Conservation (phyloP, 371 early-diverging fungal genomes). For the Dinochytrium kinnereticum region DNA sequence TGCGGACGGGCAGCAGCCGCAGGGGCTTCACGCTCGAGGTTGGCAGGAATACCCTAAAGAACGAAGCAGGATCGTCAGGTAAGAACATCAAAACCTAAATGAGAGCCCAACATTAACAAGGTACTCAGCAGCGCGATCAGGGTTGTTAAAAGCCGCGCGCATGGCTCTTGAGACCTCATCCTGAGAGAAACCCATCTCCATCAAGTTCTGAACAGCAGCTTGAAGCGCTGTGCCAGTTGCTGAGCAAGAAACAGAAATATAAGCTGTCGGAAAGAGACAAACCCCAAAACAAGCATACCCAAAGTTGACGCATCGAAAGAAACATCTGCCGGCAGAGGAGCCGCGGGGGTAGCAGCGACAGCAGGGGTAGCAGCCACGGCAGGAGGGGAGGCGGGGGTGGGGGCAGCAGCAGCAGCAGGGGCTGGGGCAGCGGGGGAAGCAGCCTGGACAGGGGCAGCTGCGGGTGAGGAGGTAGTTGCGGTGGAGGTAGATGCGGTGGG, state of each 20-base stretch:
- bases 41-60: conserved; percentile 19
- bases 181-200: conserved; percentile 95
- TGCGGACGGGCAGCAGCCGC: conserved; percentile 3
- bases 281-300: conserved; percentile 19
- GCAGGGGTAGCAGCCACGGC: conserved; percentile 39
- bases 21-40: neutral
- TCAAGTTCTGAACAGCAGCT: conserved; percentile 80
- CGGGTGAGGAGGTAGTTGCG: conserved; percentile 36
- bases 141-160: conserved; percentile 96
- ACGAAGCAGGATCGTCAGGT: conserved; percentile 63
- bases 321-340: conserved; percentile 38
- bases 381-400: conserved; percentile 36
- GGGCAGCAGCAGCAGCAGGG: conserved; percentile 43
- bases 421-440: conserved; percentile 42
- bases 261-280: neutral
- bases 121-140: conserved; percentile 96
- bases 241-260: too few relatives aligned
- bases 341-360: conserved; percentile 42
- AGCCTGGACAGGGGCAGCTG: conserved; percentile 36
- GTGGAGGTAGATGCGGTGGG: conserved; percentile 41
- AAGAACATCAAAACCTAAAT: conserved; percentile 13
- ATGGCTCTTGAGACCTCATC: conserved; percentile 87
- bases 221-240: conserved; percentile 60
- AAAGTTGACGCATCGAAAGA: conserved; percentile 47
- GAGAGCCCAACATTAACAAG: conserved; percentile 74